Conservation (phyloP, 441 rosid species). For the Rhodomyrtus psidioides region DNA sequence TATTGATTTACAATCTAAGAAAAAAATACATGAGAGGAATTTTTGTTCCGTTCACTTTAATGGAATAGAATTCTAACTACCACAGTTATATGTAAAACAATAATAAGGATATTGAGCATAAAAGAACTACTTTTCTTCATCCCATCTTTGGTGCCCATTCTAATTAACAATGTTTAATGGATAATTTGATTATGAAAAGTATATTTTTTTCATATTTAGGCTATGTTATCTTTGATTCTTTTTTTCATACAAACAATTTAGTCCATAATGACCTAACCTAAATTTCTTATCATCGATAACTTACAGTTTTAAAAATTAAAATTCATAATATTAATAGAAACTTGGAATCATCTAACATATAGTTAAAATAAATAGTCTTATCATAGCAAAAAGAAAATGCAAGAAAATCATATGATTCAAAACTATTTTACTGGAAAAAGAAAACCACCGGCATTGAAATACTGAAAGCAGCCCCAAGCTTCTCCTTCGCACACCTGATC, state of each 20-base stretch:
- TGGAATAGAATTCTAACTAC: neutral
- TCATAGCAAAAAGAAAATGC: neutral
- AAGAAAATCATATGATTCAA: neutral
- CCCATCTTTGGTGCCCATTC: no score
- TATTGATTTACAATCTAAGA: neutral
- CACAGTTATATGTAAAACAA: accelerated
- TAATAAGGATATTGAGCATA: neutral
- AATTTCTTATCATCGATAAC: no score
- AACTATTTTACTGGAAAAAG: neutral
- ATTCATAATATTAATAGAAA: no score
- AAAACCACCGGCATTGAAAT: neutral
- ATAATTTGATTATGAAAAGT: no score
- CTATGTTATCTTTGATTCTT: no score
- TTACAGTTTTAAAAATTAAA: no score
- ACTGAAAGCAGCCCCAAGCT: neutral
- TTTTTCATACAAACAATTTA: no score
- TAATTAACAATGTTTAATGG: no score
- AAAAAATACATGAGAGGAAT: neutral
- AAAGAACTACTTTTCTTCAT: neutral
- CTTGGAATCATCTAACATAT: no score
- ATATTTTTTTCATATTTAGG: no score
- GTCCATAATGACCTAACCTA: no score
- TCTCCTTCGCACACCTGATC: neutral
- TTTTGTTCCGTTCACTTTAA: neutral
- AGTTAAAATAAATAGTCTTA: no score